These are phyloP conservation scores for Phialophora verrucosa DNA, from an alignment of 2,329 filamentous ascomycete species.

Conservation along the genomic window DNA sequence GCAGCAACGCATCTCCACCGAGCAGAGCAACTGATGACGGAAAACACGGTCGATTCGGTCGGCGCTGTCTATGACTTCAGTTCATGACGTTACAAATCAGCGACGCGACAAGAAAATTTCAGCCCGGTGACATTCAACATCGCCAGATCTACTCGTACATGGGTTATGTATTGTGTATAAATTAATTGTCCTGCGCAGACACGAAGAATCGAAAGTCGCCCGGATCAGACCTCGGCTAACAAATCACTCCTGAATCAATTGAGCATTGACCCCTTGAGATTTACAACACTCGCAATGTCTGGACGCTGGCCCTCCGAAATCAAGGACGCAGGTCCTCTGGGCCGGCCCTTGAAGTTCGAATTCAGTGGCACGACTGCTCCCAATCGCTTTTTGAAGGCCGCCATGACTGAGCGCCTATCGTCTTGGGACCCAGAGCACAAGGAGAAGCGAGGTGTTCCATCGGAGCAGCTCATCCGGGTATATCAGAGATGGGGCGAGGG, in stretches of 20 bases:
- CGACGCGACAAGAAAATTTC: neutral
- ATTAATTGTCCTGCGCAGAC: too few relatives aligned
- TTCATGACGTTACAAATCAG: conserved; percentile 2
- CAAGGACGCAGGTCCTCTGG: conserved; percentile 50
- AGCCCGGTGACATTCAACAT: neutral
- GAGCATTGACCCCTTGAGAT: neutral
- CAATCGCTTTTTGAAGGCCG: conserved; percentile 70
- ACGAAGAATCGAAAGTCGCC: neutral
- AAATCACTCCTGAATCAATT: neutral
- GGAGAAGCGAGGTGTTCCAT: conserved; percentile 60
- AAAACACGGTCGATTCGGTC: neutral
- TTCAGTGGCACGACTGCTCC: conserved; percentile 63
- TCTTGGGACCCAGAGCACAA: conserved; percentile 64
- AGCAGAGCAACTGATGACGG: neutral
- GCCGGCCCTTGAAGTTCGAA: conserved; percentile 55
- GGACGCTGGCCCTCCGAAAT: conserved; percentile 26
- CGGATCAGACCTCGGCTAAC: neutral
- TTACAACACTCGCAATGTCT: neutral
- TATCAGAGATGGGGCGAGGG: conserved; percentile 68
- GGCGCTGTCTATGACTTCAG: neutral
- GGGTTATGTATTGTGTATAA: neutral
- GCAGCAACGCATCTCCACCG: neutral
- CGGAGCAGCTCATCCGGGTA: conserved; percentile 59
- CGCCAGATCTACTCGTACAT: neutral
- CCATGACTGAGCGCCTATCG: conserved; percentile 70